Base-by-base conservation (phyloP, 352 stramenopile species). In the Pythium utonaiense region DNA sequence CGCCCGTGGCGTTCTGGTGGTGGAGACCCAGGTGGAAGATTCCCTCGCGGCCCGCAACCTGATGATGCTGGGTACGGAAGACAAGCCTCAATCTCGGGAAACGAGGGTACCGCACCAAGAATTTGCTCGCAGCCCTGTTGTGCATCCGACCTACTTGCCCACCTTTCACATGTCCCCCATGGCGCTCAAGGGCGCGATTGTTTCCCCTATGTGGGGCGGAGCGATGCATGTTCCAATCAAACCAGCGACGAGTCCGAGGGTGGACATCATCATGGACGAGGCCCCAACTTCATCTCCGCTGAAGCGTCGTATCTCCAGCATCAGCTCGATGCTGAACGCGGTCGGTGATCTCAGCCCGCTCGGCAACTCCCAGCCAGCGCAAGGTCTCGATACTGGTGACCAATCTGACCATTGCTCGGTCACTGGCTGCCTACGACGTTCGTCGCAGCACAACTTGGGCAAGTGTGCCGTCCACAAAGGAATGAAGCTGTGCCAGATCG, bases 391-490 rank as follows among this genome's bases (percentile, higher is more conserved):
- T 16, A 33, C 21, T 17, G 40, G 17, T 27, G 40, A 47, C 3
- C 38, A 30, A 38, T 34, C 44, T 4, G 44, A 61, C 17, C 58
- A 56, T 31, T 80, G 72, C 41, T 48, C 57, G 7, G 69, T 80
- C 10, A 66, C 70, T 6, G 72, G 72, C 6, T 80, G 72, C 19
- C 48, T 80, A 16, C 69, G 70, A 14, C 44, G 44, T 25, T 62
- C 49, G 13, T 61, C 48, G 13, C 44, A 58, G 5, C 49, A 58
- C 30, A 64, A 58, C 42, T 50, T 66, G 27, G 60, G 57, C 12
- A 73, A 80, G 22, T 86, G 77, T 49, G 54, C 62, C n/a, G 54
- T 73, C 19, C 77, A 86, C 64, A 73, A 74, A 33, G 72, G 74
- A 25, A 63, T 77, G 54, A 80, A 78, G 57, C 62, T 74, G 16